These are phyloP conservation scores for Coemansia sp. DNA, from an alignment of 192 early-diverging fungal genomes.

Conservation along the genomic window DNA sequence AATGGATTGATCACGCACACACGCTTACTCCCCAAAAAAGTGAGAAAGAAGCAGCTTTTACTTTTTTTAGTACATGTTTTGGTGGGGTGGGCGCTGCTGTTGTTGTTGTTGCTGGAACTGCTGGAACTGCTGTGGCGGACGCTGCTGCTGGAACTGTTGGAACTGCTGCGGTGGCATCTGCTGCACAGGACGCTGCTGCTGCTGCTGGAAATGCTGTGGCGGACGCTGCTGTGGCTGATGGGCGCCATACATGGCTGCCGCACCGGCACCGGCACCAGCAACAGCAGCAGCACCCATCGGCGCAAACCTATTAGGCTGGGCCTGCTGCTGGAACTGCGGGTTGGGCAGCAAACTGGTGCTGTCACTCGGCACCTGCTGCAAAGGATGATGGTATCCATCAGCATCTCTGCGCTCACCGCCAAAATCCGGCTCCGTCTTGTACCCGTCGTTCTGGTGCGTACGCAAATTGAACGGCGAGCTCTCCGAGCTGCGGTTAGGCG, in stretches of 20 bases:
- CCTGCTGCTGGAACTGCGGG: conserved; percentile 12
- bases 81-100: conserved; percentile 1
- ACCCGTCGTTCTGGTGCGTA: conserved; percentile 35
- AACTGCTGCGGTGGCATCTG: conserved; percentile 5
- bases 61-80: conserved; percentile 1
- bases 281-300: background rate
- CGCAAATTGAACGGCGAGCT: conserved; percentile 30
- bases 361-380: conserved; percentile 13
- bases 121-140: background rate
- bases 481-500: conserved; percentile 6
- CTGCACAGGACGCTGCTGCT: conserved; percentile 5
- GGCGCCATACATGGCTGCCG: background rate
- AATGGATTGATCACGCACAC: no score
- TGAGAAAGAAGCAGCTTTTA: background rate
- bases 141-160: conserved; percentile 4
- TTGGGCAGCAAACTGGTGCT: conserved; percentile 20
- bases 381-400: background rate
- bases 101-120: background rate
- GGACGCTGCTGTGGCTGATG: conserved; percentile 5
- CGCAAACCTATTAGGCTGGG: background rate
- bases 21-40: no score
- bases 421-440: conserved; percentile 16
- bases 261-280: background rate
- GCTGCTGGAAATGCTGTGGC: conserved; percentile 14
- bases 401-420: background rate